Evolutionary conservation across 768 basidiomycete species (phyloP).

Genomic region (Sarcomyxa edulis): DNA sequence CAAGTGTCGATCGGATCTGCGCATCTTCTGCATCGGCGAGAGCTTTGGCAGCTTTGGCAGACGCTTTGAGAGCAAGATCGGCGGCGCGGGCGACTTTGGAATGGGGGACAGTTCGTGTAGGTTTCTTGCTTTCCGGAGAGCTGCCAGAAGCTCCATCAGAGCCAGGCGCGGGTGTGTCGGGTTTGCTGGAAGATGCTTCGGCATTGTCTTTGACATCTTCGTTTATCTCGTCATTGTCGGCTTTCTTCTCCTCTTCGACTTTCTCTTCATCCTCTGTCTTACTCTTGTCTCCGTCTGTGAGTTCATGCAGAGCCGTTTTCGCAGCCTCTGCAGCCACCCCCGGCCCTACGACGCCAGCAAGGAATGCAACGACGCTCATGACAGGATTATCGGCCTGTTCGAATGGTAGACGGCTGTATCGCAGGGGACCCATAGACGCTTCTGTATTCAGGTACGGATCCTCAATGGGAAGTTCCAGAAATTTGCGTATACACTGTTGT

Average conservation of each 20-base stretch:
- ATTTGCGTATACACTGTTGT: conserved; percentile 94
- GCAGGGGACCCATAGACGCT: conserved; percentile 67
- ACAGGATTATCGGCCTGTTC: conserved; percentile 96
- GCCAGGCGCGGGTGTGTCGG: conserved; percentile 18
- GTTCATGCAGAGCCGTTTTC: conserved; percentile 79
- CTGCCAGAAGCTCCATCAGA: conserved; percentile 47
- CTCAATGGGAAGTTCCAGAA: conserved; percentile 94
- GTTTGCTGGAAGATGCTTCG: conserved; percentile 15
- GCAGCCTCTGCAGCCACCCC: conserved; percentile 93
- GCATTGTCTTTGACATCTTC: conserved; percentile 16
- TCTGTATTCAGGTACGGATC: conserved; percentile 84
- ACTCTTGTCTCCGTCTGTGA: conserved; percentile 57
- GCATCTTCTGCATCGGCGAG: conserved; percentile 81
- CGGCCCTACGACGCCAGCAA: conserved; percentile 88
- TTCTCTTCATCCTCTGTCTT: conserved; percentile 22
- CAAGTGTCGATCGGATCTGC: conserved; percentile 73
- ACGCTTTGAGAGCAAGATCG: conserved; percentile 81
- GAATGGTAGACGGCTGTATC: conserved; percentile 81
- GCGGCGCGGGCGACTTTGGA: conserved; percentile 82
- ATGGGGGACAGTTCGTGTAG: conserved; percentile 47
- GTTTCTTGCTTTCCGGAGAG: conserved; percentile 24
- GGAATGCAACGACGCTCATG: conserved; percentile 97
- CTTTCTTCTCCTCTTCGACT: conserved; percentile 29
- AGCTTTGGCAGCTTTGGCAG: conserved; percentile 75
- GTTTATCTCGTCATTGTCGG: conserved; percentile 47